Conservation (phyloP, 768 basidiomycete species). For the Kwoniella heveanensis region DNA sequence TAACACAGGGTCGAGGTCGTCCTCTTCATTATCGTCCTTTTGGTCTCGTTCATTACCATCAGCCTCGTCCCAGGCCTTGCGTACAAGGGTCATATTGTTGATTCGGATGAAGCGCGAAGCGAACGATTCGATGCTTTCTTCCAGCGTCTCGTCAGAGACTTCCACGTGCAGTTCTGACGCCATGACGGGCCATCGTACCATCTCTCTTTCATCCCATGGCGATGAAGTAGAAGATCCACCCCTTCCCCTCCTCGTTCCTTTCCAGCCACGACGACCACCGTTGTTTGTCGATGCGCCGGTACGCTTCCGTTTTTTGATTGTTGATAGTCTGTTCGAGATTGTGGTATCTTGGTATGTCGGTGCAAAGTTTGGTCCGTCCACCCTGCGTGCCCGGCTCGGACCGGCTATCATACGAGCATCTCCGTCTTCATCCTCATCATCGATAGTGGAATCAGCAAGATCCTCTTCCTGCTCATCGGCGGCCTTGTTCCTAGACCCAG, state of each 20-base stretch:
- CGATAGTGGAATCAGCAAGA: no score
- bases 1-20: neutral
- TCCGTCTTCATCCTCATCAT: neutral
- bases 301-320: neutral
- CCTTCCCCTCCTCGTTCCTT: neutral
- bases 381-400: neutral
- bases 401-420: neutral
- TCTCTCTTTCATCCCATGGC: neutral
- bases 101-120: conserved; percentile 23
- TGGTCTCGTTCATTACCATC: no score
- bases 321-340: neutral
- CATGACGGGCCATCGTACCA: conserved; percentile 17
- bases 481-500: no score
- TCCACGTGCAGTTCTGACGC: conserved; percentile 1
- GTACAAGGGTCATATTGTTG: conserved; percentile 1
- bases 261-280: neutral
- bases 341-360: conserved; percentile 11
- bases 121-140: conserved; percentile 23
- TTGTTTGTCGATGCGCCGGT: neutral
- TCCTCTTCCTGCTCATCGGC: no score
- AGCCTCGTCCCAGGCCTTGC: no score
- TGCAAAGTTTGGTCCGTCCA: conserved; percentile 14
- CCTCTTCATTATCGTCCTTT: no score
- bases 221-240: neutral
- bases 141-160: neutral